These are phyloP conservation scores for Geosmithia flava DNA, from an alignment of 2,329 filamentous ascomycete genomes.

Conservation along the genomic window DNA sequence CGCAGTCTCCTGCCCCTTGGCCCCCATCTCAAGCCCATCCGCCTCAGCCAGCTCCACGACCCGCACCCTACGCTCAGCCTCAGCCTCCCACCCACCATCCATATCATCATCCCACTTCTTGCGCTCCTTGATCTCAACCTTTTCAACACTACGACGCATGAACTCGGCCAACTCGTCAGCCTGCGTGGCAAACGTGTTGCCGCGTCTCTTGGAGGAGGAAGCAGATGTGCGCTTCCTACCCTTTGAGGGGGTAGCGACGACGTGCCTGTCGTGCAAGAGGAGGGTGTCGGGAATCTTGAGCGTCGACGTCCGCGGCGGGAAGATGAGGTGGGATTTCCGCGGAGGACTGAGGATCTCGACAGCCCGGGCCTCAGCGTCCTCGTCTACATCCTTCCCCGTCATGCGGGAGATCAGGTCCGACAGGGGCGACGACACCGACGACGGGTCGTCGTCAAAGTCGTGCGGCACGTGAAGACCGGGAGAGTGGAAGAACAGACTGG, in stretches of 20 bases:
- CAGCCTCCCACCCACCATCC: conserved; percentile 15
- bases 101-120: conserved; percentile 26
- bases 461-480: conserved; percentile 32
- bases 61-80: conserved; percentile 24
- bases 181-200: conserved; percentile 33
- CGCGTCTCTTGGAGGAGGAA: conserved; percentile 1
- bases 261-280: conserved; percentile 29
- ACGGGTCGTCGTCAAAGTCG: conserved; percentile 22
- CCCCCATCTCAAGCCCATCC: conserved; percentile 11
- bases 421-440: conserved; percentile 4
- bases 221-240: conserved; percentile 4
- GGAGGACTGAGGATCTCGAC: conserved; percentile 12
- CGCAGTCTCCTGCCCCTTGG: conserved; percentile 12
- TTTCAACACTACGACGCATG: conserved; percentile 36
- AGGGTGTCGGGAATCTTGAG: conserved; percentile 36
- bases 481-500: conserved; percentile 45
- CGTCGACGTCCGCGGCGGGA: conserved; percentile 32
- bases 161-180: conserved; percentile 31
- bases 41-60: conserved; percentile 22
- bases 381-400: background rate
- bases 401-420: conserved; percentile 1
- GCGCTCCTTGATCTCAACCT: conserved; percentile 29
- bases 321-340: conserved; percentile 29
- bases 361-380: background rate
- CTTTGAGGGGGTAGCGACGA: conserved; percentile 7